Conservation (phyloP, 139 green algal genomes). For the Astrephomene gubernaculifera region DNA sequence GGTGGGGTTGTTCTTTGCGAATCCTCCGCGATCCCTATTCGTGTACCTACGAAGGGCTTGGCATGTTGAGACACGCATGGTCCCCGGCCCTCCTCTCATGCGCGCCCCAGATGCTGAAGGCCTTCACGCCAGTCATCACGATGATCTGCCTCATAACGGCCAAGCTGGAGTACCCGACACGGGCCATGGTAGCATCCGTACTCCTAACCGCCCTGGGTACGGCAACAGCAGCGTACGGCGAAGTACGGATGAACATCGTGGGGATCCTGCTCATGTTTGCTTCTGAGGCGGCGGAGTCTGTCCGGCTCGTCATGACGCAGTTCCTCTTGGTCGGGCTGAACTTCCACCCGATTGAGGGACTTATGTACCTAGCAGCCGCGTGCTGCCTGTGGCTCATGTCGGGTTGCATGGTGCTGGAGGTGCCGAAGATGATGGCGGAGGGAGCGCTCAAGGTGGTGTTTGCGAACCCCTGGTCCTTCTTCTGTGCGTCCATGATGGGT, state of each 20-base stretch:
- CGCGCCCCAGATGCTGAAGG: conserved; percentile 63
- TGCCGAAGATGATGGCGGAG: conserved; percentile 59
- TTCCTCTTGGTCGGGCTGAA: conserved; percentile 72
- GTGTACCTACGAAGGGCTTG: too few species aligned
- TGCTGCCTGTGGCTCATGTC: conserved; percentile 84
- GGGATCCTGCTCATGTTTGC: conserved; percentile 85
- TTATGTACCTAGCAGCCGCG: conserved; percentile 89
- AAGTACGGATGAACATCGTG: conserved; percentile 73
- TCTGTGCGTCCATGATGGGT: conserved; percentile 78
- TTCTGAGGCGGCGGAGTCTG: conserved; percentile 77
- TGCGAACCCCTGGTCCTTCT: conserved; percentile 58
- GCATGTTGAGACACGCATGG: too few species aligned
- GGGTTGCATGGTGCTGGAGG: conserved; percentile 61
- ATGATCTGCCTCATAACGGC: conserved; percentile 87
- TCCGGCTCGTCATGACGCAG: conserved; percentile 88
- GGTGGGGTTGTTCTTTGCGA: too few species aligned
- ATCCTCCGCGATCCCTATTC: too few species aligned
- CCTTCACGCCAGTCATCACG: conserved; percentile 91
- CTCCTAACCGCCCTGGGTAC: conserved; percentile 70
- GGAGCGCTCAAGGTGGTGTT: conserved; percentile 59
- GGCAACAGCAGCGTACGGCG: conserved; percentile 77
- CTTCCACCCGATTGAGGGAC: conserved; percentile 92
- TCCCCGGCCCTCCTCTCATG: not conserved
- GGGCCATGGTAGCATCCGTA: conserved; percentile 64
- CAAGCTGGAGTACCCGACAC: conserved; percentile 76